A percentile compares a stretch with the other conserved stretches of the same genome.
Conservation (phyloP, 805 yeast species). For the Naumovozyma baii region DNA sequence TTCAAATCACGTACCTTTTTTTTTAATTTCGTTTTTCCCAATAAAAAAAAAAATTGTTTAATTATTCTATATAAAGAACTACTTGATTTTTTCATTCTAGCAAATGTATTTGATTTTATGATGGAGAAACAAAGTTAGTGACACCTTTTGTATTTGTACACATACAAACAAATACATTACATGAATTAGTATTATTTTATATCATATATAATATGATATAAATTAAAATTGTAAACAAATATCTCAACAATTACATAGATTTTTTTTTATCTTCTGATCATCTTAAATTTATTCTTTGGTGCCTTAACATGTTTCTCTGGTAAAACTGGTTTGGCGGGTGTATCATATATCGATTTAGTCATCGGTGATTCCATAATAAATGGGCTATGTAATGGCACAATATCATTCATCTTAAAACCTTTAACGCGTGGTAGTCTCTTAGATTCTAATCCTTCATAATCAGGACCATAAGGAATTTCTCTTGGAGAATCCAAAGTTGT, state of each 20-base stretch:
- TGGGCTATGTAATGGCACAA: conserved; percentile 81
- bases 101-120: too few relatives aligned
- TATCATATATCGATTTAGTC: conserved; percentile 58
- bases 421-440: conserved; percentile 65
- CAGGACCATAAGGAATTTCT: conserved; percentile 58
- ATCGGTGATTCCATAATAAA: conserved; percentile 77
- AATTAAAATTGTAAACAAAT: too few relatives aligned
- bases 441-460: conserved; percentile 45
- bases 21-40: not conserved
- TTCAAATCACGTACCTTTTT: not conserved
- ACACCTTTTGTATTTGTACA: too few relatives aligned
- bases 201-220: too few relatives aligned
- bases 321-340: conserved; percentile 20
- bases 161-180: too few relatives aligned
- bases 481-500: conserved; percentile 57
- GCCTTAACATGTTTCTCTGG: conserved; percentile 21
- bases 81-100: not conserved
- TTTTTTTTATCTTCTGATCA: conserved; percentile 28
- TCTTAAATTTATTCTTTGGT: conserved; percentile 28
- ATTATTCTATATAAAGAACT: not conserved
- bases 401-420: conserved; percentile 76
- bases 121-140: too few relatives aligned
- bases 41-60: not conserved
- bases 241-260: too few relatives aligned
- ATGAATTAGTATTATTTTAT: too few relatives aligned